These are phyloP conservation scores for Chimonanthus praecox DNA, from an alignment of 164 flowering plant species.

Conservation along the genomic window DNA sequence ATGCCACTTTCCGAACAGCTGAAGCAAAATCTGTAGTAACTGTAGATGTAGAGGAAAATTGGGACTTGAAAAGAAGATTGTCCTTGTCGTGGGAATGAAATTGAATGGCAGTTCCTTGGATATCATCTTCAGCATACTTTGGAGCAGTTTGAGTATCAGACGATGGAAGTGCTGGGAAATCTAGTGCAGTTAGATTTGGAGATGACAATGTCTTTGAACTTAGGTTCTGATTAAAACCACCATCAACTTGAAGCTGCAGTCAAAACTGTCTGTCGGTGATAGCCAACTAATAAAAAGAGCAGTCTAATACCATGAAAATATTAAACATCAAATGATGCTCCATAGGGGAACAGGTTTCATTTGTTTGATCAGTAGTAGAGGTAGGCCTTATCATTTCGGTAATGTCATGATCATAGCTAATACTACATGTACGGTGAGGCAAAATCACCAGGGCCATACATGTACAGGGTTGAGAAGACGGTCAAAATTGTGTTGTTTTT, in stretches of 20 bases:
- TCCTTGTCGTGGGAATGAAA: constrained; percentile 61
- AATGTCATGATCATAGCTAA: no score
- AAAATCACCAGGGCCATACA: no score
- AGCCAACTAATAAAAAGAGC: no score
- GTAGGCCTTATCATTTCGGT: no score
- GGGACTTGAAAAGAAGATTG: constrained; percentile 47
- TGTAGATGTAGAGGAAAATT: constrained; percentile 47
- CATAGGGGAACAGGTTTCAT: neutral
- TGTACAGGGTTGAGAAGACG: no score
- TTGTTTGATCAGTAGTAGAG: no score
- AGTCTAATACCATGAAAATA: no score
- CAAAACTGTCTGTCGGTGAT: no score
- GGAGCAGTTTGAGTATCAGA: constrained; percentile 44
- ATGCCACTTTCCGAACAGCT: constrained; percentile 73
- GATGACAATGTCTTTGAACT: constrained; percentile 60
- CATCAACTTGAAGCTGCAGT: constrained; percentile 92
- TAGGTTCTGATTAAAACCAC: constrained; percentile 53
- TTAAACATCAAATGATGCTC: constrained; percentile 10
- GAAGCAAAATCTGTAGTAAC: constrained; percentile 84
- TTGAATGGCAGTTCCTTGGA: constrained; percentile 42
- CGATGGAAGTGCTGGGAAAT: constrained; percentile 77
- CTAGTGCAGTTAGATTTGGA: constrained; percentile 70
- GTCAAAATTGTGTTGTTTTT: no score
- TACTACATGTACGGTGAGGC: no score
- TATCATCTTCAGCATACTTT: constrained; percentile 52